Evolutionary conservation across 805 yeast species (phyloP).

Genomic region (Yamadazyma paraphyllophila): DNA sequence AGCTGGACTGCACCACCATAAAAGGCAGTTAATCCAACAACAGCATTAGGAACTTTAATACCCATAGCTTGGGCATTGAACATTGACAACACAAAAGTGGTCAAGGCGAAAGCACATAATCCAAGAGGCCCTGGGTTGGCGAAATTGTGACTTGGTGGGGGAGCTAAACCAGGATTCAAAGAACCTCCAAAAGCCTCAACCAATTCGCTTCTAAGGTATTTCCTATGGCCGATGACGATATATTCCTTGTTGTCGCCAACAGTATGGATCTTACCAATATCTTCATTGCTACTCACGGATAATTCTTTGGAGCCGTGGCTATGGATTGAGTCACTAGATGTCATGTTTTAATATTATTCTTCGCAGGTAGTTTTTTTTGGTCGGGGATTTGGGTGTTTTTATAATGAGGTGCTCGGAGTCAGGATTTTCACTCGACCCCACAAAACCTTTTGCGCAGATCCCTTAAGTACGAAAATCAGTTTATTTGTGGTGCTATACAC

Average conservation of each 20-base stretch:
- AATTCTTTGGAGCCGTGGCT: conserved; percentile 16
- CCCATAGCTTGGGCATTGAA: conserved; percentile 58
- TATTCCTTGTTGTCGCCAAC: conserved; percentile 37
- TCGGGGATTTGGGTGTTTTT: background rate
- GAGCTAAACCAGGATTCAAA: conserved; percentile 34
- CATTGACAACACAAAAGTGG: conserved; percentile 62
- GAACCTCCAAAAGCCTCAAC: conserved; percentile 41
- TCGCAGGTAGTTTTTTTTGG: background rate
- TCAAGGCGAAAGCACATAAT: conserved; percentile 59
- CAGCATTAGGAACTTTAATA: conserved; percentile 49
- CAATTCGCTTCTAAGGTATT: conserved; percentile 37
- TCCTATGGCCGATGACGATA: conserved; percentile 32
- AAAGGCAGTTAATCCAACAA: conserved; percentile 58
- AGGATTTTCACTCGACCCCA: conserved; percentile 6
- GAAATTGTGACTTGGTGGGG: conserved; percentile 52
- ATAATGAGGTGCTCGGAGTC: conserved; percentile 2
- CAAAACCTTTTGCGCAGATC: conserved; percentile 3
- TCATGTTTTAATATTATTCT: conserved; percentile 1
- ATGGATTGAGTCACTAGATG: conserved; percentile 15
- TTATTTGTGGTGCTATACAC: background rate
- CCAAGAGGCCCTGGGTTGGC: conserved; percentile 73
- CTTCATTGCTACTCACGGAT: conserved; percentile 9
- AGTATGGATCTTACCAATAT: conserved; percentile 25
- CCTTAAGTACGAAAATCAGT: conserved; percentile 1
- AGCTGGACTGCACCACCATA: conserved; percentile 65